Conservation (phyloP, 768 basidiomycete species). For the Boletus eberwhitei region DNA sequence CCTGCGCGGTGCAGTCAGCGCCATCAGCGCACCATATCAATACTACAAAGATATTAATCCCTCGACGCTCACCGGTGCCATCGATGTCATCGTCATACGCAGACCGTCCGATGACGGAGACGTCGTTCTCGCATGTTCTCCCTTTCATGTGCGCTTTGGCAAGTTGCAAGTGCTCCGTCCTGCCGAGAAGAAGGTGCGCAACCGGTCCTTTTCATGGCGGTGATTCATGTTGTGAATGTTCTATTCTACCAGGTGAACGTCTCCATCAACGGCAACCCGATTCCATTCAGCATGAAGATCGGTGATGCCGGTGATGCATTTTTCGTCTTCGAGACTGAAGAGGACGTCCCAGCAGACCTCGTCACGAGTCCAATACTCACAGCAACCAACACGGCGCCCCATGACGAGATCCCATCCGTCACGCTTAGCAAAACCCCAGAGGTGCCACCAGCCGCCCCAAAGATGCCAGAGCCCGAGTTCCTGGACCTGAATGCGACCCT, state of each 20-base stretch:
- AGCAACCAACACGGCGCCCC: constrained; percentile 41
- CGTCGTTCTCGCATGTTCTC: constrained; percentile 80
- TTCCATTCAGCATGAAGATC: constrained; percentile 97
- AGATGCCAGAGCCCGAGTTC: constrained; percentile 67
- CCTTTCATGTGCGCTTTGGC: constrained; percentile 97
- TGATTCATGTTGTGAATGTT: background rate
- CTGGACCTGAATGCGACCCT: constrained; percentile 69
- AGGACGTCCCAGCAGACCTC: constrained; percentile 88
- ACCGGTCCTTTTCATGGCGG: background rate
- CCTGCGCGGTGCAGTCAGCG: constrained; percentile 79
- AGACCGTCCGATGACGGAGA: constrained; percentile 61
- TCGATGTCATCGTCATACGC: constrained; percentile 96
- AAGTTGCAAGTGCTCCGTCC: constrained; percentile 95
- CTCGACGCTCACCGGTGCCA: constrained; percentile 94
- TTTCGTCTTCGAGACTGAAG: constrained; percentile 96
- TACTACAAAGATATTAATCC: constrained; percentile 96
- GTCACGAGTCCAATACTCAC: constrained; percentile 89
- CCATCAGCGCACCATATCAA: constrained; percentile 82
- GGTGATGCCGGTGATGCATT: constrained; percentile 99
- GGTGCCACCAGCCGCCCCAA: constrained; percentile 4
- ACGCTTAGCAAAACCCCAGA: constrained; percentile 17
- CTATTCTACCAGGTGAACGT: constrained; percentile 69
- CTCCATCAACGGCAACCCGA: constrained; percentile 77
- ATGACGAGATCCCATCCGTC: constrained; percentile 30
- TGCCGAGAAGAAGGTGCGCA: constrained; percentile 82